Evolutionary conservation across 495 filamentous ascomycete species (phyloP), one percentile per base, ranked within the genome.

Genomic region (Trichoderma virens): DNA sequence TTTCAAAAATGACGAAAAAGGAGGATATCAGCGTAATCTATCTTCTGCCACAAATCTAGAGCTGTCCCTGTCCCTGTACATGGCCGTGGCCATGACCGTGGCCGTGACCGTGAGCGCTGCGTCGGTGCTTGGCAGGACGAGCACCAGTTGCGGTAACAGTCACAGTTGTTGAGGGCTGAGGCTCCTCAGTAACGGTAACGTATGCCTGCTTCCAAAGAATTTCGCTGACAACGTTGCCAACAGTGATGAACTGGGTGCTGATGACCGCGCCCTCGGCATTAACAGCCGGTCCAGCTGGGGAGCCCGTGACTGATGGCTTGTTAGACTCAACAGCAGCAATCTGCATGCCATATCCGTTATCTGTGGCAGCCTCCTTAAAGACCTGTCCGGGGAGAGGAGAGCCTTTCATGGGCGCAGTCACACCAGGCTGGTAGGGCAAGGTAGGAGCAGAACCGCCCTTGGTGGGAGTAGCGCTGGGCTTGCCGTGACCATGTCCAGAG

Each of bases 181-280:
- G 67, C 0, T 69, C 68, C 38, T 75, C 65, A 3, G 73, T 78
- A 39, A 81, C 75, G 30, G 76, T 79, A 56, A 76, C 73, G 9
- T 79, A 67, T 25, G 75, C 76, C 69, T 81, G 74, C 62, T 78
- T 75, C 71, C 77, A 73, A 14, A 82, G 68, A 23, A 82, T 70
- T 70, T 77, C 73, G 64, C 73, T 72, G 18, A 82, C 75, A 23
- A 74, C 65, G 35, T 68, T 65, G 63, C 72, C 75, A 23, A 70
- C 69, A 27, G 79, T 79, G 28, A 78, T 62, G 39, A 73, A 78
- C 61, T 79, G 73, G 20, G 79, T 82, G 67, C 78, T 77, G 27
- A 75, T 18, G 38, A 60, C 39, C 13, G 8, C 11, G 47, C 8
- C 18, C 5, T 2, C 47, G 20, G 27, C 13, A 34, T 28, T 34